These are phyloP conservation scores for Pichia sp. DNA, from an alignment of 1,139 yeast genomes.

Conservation along the genomic window DNA sequence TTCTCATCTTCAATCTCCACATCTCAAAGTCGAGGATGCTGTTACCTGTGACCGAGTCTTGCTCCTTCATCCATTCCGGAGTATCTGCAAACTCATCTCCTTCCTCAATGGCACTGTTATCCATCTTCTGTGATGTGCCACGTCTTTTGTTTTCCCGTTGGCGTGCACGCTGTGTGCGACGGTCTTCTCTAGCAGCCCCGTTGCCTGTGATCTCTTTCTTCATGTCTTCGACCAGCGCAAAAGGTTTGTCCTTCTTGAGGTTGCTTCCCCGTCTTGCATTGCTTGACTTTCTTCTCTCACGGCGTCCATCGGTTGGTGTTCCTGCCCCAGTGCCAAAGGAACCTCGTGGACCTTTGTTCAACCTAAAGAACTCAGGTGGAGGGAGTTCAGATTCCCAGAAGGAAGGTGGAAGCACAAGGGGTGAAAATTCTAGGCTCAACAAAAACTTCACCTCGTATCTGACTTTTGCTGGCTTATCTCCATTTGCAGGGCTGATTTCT, in stretches of 20 bases:
- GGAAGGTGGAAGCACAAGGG: slow-evolving; percentile 25
- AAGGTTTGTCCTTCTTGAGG: not conserved
- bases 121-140: slow-evolving; percentile 9
- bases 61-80: slow-evolving; percentile 52
- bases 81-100: slow-evolving; percentile 42
- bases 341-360: not conserved
- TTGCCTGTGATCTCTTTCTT: not conserved
- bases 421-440: slow-evolving; percentile 36
- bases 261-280: slow-evolving; percentile 19
- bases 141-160: slow-evolving; percentile 20
- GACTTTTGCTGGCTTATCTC: not conserved
- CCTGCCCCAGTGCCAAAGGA: not conserved
- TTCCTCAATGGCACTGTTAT: slow-evolving; percentile 4
- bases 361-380: slow-evolving; percentile 14
- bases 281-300: slow-evolving; percentile 10
- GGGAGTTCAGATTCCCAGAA: slow-evolving; percentile 14
- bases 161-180: slow-evolving; percentile 17
- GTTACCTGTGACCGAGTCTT: slow-evolving; percentile 40
- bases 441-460: slow-evolving; percentile 30
- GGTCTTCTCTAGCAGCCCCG: slow-evolving; percentile 12
- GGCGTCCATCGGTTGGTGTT: not conserved
- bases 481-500: not conserved
- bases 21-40: slow-evolving; percentile 68
- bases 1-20: slow-evolving; percentile 62
- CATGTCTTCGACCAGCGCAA: not conserved